phyloP scores from a whole-genome alignment of 352 stramenopile genomes.

The Globisporangium cederbergense region DNA sequence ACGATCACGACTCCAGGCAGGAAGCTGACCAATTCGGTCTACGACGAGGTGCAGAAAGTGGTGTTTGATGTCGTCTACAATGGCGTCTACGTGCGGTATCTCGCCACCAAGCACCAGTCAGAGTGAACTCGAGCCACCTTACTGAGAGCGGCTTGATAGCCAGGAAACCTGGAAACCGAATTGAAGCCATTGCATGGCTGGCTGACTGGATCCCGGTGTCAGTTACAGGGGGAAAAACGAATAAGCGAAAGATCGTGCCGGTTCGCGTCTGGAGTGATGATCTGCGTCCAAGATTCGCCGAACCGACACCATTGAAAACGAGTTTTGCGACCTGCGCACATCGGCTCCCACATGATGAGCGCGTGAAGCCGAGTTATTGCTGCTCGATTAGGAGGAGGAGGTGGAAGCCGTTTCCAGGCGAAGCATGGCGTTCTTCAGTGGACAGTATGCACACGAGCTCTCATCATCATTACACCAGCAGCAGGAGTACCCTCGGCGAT shows the following conservation, averaged over 20 bases:
- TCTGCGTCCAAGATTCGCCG: constrained; percentile 1
- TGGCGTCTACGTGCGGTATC: constrained; percentile 48
- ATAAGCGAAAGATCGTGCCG: constrained; percentile 1
- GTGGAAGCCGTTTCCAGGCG: not conserved
- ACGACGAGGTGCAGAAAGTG: constrained; percentile 50
- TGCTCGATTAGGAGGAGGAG: not conserved
- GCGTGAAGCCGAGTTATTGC: not conserved
- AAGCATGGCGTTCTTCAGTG: not conserved
- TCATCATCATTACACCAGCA: not conserved
- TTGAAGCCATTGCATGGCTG: not conserved
- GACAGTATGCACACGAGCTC: not conserved
- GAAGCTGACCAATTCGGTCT: constrained; percentile 38
- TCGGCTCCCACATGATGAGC: not conserved
- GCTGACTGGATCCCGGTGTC: too few species aligned
- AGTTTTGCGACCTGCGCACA: not conserved
- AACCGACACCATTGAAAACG: not conserved
- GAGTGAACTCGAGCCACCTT: not conserved
- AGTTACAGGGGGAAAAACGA: not conserved
- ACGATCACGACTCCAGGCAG: constrained; percentile 55
- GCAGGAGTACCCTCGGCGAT: not conserved
- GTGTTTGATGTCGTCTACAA: constrained; percentile 61
- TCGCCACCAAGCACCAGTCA: constrained; percentile 4
- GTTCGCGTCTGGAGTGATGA: not conserved
- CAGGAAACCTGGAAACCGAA: not conserved
- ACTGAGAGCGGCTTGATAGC: not conserved